phyloP scores from a whole-genome alignment of 2,329 filamentous ascomycete genomes.

The Penicillium italicum region DNA sequence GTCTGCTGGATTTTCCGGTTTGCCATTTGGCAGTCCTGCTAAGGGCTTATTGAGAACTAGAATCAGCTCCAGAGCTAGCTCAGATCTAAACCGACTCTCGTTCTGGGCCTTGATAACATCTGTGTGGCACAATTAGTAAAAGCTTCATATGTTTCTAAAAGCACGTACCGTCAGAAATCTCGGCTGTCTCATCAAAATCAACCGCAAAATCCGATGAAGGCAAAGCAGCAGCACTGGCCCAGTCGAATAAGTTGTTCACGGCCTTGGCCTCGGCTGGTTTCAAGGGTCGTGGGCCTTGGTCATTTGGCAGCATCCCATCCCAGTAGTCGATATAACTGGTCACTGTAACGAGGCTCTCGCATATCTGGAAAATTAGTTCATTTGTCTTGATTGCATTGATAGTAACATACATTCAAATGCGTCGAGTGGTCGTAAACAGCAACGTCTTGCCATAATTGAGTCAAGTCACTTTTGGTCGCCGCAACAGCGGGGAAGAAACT shows the following conservation, averaged over 20 bases:
- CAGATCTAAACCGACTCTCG: slow-evolving; percentile 25
- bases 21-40: slow-evolving; percentile 15
- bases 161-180: slow-evolving; percentile 14
- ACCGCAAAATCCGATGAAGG: slow-evolving; percentile 34
- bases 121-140: slow-evolving; percentile 2
- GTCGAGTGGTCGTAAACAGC: slow-evolving; percentile 19
- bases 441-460: slow-evolving; percentile 32
- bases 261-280: slow-evolving; percentile 24
- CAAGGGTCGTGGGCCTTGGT: slow-evolving; percentile 12
- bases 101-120: slow-evolving; percentile 23
- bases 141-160: background rate
- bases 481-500: slow-evolving; percentile 3
- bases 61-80: slow-evolving; percentile 29
- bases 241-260: slow-evolving; percentile 30
- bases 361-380: slow-evolving; percentile 22
- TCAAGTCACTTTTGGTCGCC: slow-evolving; percentile 14
- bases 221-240: slow-evolving; percentile 31
- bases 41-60: slow-evolving; percentile 9
- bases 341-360: slow-evolving; percentile 32
- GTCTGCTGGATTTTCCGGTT: slow-evolving; percentile 21
- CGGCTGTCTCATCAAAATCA: slow-evolving; percentile 25
- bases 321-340: slow-evolving; percentile 23
- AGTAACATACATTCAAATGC: slow-evolving; percentile 23
- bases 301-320: slow-evolving; percentile 14
- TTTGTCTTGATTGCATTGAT: background rate